Evolutionary conservation across 1,284 basidiomycete genomes (phyloP), one percentile per base, ranked within the genome.

Genomic region (Ustilago lituana): DNA sequence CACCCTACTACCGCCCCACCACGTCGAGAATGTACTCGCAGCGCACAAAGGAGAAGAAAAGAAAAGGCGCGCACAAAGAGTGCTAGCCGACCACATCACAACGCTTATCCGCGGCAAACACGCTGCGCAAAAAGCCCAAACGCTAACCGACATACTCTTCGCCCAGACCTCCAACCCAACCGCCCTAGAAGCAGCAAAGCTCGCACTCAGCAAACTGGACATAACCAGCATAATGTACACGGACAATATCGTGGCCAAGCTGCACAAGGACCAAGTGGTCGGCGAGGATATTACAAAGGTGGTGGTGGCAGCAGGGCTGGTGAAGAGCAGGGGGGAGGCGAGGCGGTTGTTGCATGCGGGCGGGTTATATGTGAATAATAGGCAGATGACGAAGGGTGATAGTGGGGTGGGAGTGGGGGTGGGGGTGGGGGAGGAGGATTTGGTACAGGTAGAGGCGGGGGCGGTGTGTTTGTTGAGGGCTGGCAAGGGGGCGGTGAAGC

Each of bases 81-180:
- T 87, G 10, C 85, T 98, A 2, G 95, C 95, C 6, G 85, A 87
- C 8, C 93, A 98, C 83, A 89, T 96, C 6, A 96, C 93, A 0
- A 87, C 91, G 66, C 86, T 98, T 55, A 88, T 64, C 26, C 56
- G 63, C 11, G 46, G 82, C 85, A 85, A 67, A 15, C 62, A 79
- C 3, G 86, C 85, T 33, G 83, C 85, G 23, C 67, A 74, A 22
- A 86, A 27, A 9, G 47, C 43, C 17, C 84, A 86, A 54, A 85
- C 86, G 0, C 85, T 88, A 6, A 89, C 90, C 0, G 82, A 83
- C 49, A 83, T 90, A 20, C 84, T 92, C 14, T 93, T 89, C 79
- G 19, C 31, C 7, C 45, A 52, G 26, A 51, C 61, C 7, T 5
- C 15, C 1, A 5, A 29, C n/a, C 8, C 32, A 2, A 22, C 12